A percentile compares a stretch with the other conserved stretches of the same genome.
phyloP scores from a whole-genome alignment of 345 rosid genomes.

The Gossypium ekmanianum region DNA sequence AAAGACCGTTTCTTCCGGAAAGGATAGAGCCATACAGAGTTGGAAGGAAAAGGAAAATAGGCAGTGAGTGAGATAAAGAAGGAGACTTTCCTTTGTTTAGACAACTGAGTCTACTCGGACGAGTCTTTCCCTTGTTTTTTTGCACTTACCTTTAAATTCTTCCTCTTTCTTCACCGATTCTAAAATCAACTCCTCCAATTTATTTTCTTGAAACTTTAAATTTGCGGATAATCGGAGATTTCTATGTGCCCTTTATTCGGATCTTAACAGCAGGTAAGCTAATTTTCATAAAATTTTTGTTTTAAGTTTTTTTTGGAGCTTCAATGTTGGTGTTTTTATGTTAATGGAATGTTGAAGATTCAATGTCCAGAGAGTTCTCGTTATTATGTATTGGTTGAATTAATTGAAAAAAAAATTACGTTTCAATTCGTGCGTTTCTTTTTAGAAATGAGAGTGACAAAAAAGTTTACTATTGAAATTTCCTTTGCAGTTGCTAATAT shows the following conservation, averaged over 20 bases:
- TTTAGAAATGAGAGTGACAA: background rate
- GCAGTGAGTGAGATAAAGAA: background rate
- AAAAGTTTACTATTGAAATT: constrained; percentile 8
- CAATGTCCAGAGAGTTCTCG: background rate
- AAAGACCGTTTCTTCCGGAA: constrained; percentile 13
- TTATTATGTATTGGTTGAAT: background rate
- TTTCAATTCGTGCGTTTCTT: background rate
- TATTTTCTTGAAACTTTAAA: background rate
- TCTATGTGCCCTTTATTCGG: constrained; percentile 19
- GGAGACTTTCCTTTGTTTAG: background rate
- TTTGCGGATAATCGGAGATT: constrained; percentile 2
- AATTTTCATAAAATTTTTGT: background rate
- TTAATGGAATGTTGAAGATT: constrained; percentile 9
- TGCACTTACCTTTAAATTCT: background rate
- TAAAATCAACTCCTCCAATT: background rate
- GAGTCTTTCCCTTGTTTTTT: constrained; percentile 11
- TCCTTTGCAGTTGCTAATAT: constrained; percentile 21
- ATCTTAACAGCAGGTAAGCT: constrained; percentile 42
- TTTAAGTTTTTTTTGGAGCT: background rate
- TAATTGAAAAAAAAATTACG: background rate
- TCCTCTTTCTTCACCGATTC: background rate
- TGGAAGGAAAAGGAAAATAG: background rate
- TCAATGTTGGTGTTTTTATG: background rate
- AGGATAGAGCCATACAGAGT: background rate
- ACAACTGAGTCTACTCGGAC: constrained; percentile 29